Percentiles rank a stretch among this genome's conserved stretches.
Conservation (phyloP, 805 yeast species). For the Monosporozyma unispora region DNA sequence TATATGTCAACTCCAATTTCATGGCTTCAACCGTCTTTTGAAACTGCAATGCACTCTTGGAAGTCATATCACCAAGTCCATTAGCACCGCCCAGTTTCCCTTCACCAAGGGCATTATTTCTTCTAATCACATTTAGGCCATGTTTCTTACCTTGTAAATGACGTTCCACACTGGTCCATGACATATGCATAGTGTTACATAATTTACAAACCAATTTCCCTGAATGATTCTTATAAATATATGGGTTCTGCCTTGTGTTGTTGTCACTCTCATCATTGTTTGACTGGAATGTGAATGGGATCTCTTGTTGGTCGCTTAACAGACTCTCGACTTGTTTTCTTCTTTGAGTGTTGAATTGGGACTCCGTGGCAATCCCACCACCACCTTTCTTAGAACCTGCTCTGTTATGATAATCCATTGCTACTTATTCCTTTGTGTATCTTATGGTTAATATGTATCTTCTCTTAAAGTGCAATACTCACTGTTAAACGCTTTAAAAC, state of each 20-base stretch:
- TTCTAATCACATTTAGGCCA: constrained; percentile 56
- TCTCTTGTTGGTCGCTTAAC: constrained; percentile 32
- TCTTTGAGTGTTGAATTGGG: constrained; percentile 61
- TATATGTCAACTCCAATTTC: constrained; percentile 9
- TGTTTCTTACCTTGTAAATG: constrained; percentile 84
- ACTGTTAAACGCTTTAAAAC: not conserved
- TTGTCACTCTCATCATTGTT: constrained; percentile 33
- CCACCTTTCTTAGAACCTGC: constrained; percentile 87
- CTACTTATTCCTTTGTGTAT: not conserved
- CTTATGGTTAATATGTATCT: too few relatives aligned
- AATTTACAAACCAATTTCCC: constrained; percentile 79
- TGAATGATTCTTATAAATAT: constrained; percentile 72
- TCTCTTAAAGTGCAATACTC: not conserved
- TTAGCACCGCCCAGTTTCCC: not conserved
- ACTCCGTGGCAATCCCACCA: constrained; percentile 77
- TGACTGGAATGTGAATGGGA: constrained; percentile 34
- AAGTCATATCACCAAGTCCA: constrained; percentile 10
- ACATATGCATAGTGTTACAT: constrained; percentile 74
- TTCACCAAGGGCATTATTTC: constrained; percentile 31
- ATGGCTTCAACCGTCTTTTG: constrained; percentile 16
- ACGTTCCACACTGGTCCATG: constrained; percentile 71
- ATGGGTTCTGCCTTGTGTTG: constrained; percentile 41
- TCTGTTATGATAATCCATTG: constrained; percentile 72
- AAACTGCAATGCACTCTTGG: constrained; percentile 19
- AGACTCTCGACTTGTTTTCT: constrained; percentile 60